Conservation (phyloP, 1,139 yeast genomes). For the Magnusiomyces clavatus region DNA sequence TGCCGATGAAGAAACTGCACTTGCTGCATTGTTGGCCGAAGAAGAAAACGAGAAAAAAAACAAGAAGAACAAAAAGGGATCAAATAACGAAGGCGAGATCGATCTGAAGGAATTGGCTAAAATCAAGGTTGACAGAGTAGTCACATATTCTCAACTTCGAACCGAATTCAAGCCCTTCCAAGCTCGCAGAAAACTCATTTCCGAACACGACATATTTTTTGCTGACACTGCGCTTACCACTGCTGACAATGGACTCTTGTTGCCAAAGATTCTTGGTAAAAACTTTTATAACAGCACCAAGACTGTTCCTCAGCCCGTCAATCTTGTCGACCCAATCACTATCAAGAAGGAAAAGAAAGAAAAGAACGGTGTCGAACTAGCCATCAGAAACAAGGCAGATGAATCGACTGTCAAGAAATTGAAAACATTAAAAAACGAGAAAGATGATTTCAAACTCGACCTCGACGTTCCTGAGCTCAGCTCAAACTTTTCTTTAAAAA, state of each 20-base stretch:
- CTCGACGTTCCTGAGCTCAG: too few species aligned
- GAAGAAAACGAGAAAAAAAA: constrained; percentile 14
- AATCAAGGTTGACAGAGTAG: constrained; percentile 26
- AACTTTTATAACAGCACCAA: constrained; percentile 50
- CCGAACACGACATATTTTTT: constrained; percentile 55
- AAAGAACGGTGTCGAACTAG: constrained; percentile 3
- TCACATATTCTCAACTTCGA: constrained; percentile 37
- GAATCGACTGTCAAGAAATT: background rate
- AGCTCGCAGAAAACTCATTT: constrained; percentile 34
- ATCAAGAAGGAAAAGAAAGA: background rate
- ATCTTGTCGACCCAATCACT: too few species aligned
- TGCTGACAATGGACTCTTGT: constrained; percentile 58
- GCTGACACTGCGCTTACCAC: constrained; percentile 37
- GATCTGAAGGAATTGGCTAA: constrained; percentile 11
- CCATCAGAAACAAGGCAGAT: constrained; percentile 2
- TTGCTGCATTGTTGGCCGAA: constrained; percentile 55
- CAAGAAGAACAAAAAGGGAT: background rate
- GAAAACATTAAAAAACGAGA: background rate
- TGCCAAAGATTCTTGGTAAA: constrained; percentile 81
- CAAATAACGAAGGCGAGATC: constrained; percentile 9
- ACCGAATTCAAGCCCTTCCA: constrained; percentile 40
- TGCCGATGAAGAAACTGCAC: constrained; percentile 38
- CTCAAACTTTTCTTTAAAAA: constrained; percentile 27
- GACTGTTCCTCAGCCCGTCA: constrained; percentile 7
- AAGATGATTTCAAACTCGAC: background rate